phyloP scores from a whole-genome alignment of 2,329 filamentous ascomycete genomes.

The Fusarium nelsonii region DNA sequence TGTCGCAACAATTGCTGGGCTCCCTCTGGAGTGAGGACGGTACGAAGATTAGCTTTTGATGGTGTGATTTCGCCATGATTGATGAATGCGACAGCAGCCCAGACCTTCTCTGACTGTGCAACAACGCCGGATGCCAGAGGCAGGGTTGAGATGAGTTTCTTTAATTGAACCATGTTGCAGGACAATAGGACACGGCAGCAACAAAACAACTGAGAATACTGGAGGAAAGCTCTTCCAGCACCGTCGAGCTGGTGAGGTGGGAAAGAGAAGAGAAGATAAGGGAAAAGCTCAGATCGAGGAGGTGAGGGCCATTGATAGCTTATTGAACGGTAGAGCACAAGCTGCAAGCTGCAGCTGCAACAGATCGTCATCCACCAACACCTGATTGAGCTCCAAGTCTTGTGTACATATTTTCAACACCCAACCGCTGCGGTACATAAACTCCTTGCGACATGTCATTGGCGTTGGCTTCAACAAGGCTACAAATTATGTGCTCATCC shows the following conservation, averaged over 20 bases:
- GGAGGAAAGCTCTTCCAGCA: slow-evolving; percentile 14
- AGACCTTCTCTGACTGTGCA: slow-evolving; percentile 59
- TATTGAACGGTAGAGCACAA: slow-evolving; percentile 18
- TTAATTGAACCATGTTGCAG: slow-evolving; percentile 40
- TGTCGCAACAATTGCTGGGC: slow-evolving; percentile 65
- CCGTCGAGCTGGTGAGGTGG: slow-evolving; percentile 24
- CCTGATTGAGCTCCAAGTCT: slow-evolving; percentile 35
- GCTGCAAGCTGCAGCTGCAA: slow-evolving; percentile 30
- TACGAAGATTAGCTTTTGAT: slow-evolving; percentile 44
- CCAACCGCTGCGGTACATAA: slow-evolving; percentile 11
- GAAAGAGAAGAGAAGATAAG: slow-evolving; percentile 19
- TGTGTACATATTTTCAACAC: slow-evolving; percentile 30
- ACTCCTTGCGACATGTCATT: slow-evolving; percentile 35
- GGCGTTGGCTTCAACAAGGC: slow-evolving; percentile 30
- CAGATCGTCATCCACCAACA: slow-evolving; percentile 39
- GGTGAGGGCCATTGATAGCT: slow-evolving; percentile 24
- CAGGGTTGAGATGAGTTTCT: slow-evolving; percentile 20
- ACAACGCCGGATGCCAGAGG: slow-evolving; percentile 42
- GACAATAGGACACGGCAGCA: background rate
- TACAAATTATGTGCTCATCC: slow-evolving; percentile 34
- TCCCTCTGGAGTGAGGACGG: slow-evolving; percentile 64
- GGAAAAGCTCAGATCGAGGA: slow-evolving; percentile 7
- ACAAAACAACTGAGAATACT: background rate
- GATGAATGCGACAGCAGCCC: slow-evolving; percentile 63
- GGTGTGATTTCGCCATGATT: slow-evolving; percentile 68